Conservation (phyloP, 1,284 basidiomycete genomes). For the Cronartium ribicola region DNA sequence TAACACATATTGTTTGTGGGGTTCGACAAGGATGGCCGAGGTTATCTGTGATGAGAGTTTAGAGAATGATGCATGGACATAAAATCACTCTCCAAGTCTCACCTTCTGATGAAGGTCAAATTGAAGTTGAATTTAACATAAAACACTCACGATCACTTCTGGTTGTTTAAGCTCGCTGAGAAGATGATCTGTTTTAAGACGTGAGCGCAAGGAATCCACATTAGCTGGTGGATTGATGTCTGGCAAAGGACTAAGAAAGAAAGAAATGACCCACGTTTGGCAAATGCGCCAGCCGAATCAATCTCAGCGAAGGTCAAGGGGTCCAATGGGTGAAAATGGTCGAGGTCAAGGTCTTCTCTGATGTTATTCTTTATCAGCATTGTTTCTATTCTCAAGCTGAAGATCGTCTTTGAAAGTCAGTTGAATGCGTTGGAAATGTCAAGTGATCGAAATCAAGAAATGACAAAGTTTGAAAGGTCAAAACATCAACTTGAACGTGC, state of each 20-base stretch:
- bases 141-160: neutral
- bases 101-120: neutral
- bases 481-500: no score
- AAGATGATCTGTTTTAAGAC: neutral
- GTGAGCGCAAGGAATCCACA: neutral
- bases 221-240: neutral
- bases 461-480: no score
- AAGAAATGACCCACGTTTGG: constrained; percentile 8
- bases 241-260: neutral
- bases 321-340: constrained; percentile 26
- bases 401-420: no score
- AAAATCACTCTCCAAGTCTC: neutral
- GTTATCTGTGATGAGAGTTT: neutral
- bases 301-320: constrained; percentile 18
- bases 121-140: neutral
- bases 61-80: neutral
- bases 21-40: constrained; percentile 19
- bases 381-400: no score
- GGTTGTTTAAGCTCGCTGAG: neutral
- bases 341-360: no score
- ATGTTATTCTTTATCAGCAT: no score
- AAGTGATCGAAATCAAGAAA: no score
- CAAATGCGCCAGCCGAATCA: constrained; percentile 5
- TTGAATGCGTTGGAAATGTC: no score
- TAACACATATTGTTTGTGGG: constrained; percentile 20